Percentiles rank a stretch among this genome's conserved stretches.
phyloP scores from a whole-genome alignment of 192 early-diverging fungal species.

The Backusella tuberculispora region DNA sequence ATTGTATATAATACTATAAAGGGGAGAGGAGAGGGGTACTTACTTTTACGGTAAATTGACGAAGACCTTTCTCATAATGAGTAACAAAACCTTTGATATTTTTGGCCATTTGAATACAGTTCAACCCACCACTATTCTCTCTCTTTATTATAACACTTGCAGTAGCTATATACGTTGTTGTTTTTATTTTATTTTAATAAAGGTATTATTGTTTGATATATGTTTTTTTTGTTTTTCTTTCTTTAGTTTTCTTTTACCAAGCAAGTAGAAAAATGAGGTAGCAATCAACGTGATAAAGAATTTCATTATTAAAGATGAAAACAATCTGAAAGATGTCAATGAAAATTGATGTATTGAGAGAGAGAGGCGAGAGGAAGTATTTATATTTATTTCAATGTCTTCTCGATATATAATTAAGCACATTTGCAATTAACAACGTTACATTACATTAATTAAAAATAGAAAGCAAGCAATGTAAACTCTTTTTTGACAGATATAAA shows the following conservation, averaged over 20 bases:
- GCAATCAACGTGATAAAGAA: not conserved
- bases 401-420: no score
- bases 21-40: not conserved
- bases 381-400: no score
- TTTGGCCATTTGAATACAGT: not conserved
- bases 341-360: no score
- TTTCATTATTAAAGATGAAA: not conserved
- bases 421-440: no score
- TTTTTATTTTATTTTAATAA: not conserved
- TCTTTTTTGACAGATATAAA: no score
- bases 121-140: not conserved
- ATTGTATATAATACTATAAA: no score
- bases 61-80: not conserved
- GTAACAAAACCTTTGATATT: not conserved
- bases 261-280: not conserved
- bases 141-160: not conserved
- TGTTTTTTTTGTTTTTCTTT: not conserved
- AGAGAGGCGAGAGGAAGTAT: no score
- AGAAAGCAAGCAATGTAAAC: no score
- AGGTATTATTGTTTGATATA: not conserved
- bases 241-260: no score
- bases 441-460: no score
- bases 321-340: no score
- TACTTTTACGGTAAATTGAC: not conserved
- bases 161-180: no score